Conservation (phyloP, 495 filamentous ascomycete genomes). For the Neurospora sp. region DNA sequence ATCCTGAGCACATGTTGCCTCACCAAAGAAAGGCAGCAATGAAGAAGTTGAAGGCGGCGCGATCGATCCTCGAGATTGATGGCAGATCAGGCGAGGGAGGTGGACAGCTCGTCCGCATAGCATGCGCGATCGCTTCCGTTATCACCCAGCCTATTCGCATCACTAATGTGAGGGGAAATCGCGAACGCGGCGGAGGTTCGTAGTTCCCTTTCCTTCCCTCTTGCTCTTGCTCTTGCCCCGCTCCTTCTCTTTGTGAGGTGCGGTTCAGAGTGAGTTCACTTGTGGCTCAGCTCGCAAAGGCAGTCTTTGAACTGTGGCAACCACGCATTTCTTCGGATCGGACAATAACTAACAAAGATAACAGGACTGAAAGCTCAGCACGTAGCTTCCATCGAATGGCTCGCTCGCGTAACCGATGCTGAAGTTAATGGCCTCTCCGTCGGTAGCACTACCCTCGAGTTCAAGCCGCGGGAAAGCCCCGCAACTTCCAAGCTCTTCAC, state of each 20-base stretch:
- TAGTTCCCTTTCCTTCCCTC: background rate
- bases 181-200: constrained; percentile 38
- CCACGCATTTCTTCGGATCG: background rate
- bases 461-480: constrained; percentile 34
- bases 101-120: constrained; percentile 70
- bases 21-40: background rate
- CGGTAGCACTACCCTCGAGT: constrained; percentile 44
- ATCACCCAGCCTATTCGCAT: constrained; percentile 56
- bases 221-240: constrained; percentile 4
- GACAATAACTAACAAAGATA: background rate
- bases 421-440: constrained; percentile 43
- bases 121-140: constrained; percentile 58
- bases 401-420: constrained; percentile 55
- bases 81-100: constrained; percentile 74
- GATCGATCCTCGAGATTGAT: constrained; percentile 39
- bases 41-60: constrained; percentile 7
- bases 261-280: background rate
- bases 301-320: background rate
- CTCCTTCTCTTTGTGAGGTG: background rate
- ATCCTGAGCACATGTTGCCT: background rate
- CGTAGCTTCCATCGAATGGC: constrained; percentile 54
- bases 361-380: constrained; percentile 69
- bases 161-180: constrained; percentile 59
- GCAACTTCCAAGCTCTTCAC: constrained; percentile 17
- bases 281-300: background rate